phyloP scores from a whole-genome alignment of 768 basidiomycete genomes.

The Psilocybe subaeruginosa region DNA sequence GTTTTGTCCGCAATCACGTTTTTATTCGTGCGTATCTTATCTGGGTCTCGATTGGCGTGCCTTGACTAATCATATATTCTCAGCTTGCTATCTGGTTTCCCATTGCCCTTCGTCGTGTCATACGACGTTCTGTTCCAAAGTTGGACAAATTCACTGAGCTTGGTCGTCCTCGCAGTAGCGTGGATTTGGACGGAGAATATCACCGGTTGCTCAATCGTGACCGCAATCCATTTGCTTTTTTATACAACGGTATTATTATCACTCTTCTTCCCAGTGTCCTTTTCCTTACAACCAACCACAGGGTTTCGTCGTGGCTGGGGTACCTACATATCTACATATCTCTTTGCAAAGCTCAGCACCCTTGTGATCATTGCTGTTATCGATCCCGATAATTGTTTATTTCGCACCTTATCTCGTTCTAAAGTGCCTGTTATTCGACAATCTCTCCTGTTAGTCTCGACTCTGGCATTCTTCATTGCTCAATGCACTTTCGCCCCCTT shows the following conservation, averaged over 20 bases:
- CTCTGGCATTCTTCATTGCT: slow-evolving; percentile 58
- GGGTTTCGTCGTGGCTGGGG: slow-evolving; percentile 75
- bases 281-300: slow-evolving; percentile 27
- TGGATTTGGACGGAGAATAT: slow-evolving; percentile 72
- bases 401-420: slow-evolving; percentile 55
- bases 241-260: slow-evolving; percentile 63
- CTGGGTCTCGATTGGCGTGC: not conserved
- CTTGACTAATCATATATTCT: too few species aligned
- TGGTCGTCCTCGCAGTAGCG: slow-evolving; percentile 57
- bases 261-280: not conserved
- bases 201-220: slow-evolving; percentile 66
- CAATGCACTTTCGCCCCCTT: slow-evolving; percentile 69
- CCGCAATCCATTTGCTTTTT: slow-evolving; percentile 67
- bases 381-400: slow-evolving; percentile 73
- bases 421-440: slow-evolving; percentile 63
- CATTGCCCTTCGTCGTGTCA: slow-evolving; percentile 57
- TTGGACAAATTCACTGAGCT: slow-evolving; percentile 73
- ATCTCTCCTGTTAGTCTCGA: slow-evolving; percentile 57
- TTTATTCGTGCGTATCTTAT: slow-evolving; percentile 42
- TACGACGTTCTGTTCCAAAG: slow-evolving; percentile 58
- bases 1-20: slow-evolving; percentile 59
- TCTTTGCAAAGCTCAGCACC: slow-evolving; percentile 72
- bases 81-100: slow-evolving; percentile 77
- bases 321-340: slow-evolving; percentile 63
- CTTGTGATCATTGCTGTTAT: slow-evolving; percentile 68